These are phyloP conservation scores for Basipetospora chlamydospora DNA, from an alignment of 2,329 filamentous ascomycete species.

Conservation along the genomic window DNA sequence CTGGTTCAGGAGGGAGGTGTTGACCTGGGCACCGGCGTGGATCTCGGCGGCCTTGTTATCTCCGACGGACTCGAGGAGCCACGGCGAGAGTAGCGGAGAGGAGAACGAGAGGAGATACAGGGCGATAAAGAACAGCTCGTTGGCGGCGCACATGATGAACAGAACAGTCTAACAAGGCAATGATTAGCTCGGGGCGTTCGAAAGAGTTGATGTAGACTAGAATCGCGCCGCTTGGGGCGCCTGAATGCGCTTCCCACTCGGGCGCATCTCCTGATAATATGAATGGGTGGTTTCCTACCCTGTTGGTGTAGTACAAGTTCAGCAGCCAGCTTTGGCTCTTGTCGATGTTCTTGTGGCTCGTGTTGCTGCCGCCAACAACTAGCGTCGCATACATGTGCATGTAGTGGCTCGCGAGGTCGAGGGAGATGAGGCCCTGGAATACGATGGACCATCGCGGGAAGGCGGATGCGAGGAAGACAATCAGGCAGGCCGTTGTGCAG, in stretches of 20 bases:
- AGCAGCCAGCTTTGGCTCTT: slow-evolving; percentile 76
- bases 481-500: slow-evolving; percentile 86
- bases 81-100: slow-evolving; percentile 74
- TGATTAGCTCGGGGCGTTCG: slow-evolving; percentile 3
- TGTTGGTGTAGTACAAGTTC: slow-evolving; percentile 95
- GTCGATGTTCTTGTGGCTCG: slow-evolving; percentile 87
- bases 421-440: slow-evolving; percentile 83
- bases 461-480: slow-evolving; percentile 87
- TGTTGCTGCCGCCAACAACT: slow-evolving; percentile 67
- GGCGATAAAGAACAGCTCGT: slow-evolving; percentile 96
- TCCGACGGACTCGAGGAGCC: slow-evolving; percentile 53
- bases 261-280: no score
- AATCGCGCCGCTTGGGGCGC: no score
- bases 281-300: slow-evolving; percentile 42
- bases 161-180: slow-evolving; percentile 54
- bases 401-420: slow-evolving; percentile 93
- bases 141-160: slow-evolving; percentile 78
- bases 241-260: no score
- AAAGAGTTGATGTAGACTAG: no score
- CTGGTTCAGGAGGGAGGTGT: slow-evolving; percentile 52
- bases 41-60: slow-evolving; percentile 34
- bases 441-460: slow-evolving; percentile 89
- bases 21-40: slow-evolving; percentile 54
- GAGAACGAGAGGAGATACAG: slow-evolving; percentile 97
- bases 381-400: slow-evolving; percentile 98